These are phyloP conservation scores for Rhizopogon salebrosus DNA, from an alignment of 768 basidiomycete species.

Conservation along the genomic window DNA sequence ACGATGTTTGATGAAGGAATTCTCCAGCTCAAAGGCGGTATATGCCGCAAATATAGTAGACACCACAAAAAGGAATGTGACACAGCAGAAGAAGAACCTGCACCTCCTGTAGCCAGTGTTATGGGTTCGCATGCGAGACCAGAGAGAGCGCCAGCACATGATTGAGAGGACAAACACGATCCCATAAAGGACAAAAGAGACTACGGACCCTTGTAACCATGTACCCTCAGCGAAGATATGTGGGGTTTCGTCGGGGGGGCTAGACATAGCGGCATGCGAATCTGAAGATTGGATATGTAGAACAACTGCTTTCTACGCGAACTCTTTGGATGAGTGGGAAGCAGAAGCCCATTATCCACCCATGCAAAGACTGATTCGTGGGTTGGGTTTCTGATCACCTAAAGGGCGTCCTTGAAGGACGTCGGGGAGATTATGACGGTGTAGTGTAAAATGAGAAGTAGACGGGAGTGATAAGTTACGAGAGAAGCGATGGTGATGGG, in stretches of 20 bases:
- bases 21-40: slow-evolving; percentile 22
- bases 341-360: no score
- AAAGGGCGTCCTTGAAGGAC: no score
- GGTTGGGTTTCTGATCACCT: no score
- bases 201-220: slow-evolving; percentile 26
- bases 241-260: slow-evolving; percentile 5
- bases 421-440: no score
- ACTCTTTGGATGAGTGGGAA: not conserved
- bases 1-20: slow-evolving; percentile 26
- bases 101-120: slow-evolving; percentile 11
- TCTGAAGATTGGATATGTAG: not conserved
- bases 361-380: no score
- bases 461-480: no score
- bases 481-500: no score
- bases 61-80: slow-evolving; percentile 22
- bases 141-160: slow-evolving; percentile 25
- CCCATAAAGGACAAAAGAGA: slow-evolving; percentile 23
- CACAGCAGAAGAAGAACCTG: slow-evolving; percentile 24
- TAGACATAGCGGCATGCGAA: slow-evolving; percentile 12
- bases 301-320: no score
- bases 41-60: slow-evolving; percentile 22
- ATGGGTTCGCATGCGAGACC: slow-evolving; percentile 14
- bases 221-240: slow-evolving; percentile 21
- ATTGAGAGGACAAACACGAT: slow-evolving; percentile 18
- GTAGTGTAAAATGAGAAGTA: no score